Evolutionary conservation across 2,329 filamentous ascomycete genomes (phyloP).

Genomic region (Diplocarpon mali): DNA sequence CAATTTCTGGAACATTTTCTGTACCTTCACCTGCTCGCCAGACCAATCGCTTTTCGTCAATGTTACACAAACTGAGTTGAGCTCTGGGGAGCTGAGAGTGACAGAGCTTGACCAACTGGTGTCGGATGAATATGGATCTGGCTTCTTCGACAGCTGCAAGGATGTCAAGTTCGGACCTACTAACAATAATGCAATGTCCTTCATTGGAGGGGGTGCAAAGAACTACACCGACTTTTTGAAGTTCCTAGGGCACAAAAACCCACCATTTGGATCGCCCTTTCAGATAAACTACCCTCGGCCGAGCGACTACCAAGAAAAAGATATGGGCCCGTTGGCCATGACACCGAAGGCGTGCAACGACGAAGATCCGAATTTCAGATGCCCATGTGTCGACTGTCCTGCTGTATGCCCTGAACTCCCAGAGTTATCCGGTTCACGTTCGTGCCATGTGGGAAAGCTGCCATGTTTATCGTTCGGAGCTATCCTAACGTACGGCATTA

Average conservation of each 20-base stretch:
- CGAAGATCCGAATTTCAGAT: conserved; percentile 73
- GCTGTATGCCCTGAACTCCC: conserved; percentile 75
- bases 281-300: conserved; percentile 84
- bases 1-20: conserved; percentile 98
- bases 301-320: conserved; percentile 45
- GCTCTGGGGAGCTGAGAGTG: conserved; percentile 48
- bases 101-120: conserved; percentile 86
- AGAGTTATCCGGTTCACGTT: conserved; percentile 54
- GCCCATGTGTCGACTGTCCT: conserved; percentile 88
- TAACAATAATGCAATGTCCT: conserved; percentile 85
- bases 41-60: conserved; percentile 95
- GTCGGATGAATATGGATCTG: conserved; percentile 69
- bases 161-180: conserved; percentile 97
- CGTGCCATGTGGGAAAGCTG: conserved; percentile 76
- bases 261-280: conserved; percentile 79
- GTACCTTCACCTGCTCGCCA: conserved; percentile 95
- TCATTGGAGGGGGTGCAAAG: conserved; percentile 91
- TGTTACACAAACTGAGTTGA: conserved; percentile 62
- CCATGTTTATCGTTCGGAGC: conserved; percentile 91
- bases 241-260: conserved; percentile 86
- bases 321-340: conserved; percentile 64
- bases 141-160: conserved; percentile 95
- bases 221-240: conserved; percentile 80
- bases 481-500: conserved; percentile 71
- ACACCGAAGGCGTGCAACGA: conserved; percentile 81